Conservation (phyloP, 2,329 filamentous ascomycete genomes). For the Penicillium sp. region DNA sequence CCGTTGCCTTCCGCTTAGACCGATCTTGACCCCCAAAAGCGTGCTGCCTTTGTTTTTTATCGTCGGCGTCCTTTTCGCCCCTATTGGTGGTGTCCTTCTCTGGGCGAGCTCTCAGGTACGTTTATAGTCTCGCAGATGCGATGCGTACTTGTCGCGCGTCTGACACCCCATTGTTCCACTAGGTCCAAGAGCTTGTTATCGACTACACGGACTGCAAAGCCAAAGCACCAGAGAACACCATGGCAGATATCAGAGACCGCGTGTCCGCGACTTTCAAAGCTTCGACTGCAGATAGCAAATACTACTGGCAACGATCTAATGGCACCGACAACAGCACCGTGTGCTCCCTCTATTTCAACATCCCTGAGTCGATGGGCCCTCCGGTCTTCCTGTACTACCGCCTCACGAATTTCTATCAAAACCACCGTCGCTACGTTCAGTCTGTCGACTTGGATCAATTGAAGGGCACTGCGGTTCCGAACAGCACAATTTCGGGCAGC, state of each 20-base stretch:
- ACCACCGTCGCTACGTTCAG: conserved; percentile 93
- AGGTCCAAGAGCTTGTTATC: conserved; percentile 90
- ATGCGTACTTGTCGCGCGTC: neutral
- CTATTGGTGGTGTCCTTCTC: conserved; percentile 84
- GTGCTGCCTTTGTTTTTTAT: conserved; percentile 89
- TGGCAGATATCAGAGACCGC: conserved; percentile 46
- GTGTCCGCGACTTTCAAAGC: conserved; percentile 74
- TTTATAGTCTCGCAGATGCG: neutral
- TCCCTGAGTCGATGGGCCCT: conserved; percentile 78
- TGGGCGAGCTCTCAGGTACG: conserved; percentile 82
- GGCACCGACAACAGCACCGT: conserved; percentile 49
- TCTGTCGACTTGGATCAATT: conserved; percentile 85
- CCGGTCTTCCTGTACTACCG: conserved; percentile 94
- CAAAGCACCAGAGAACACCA: conserved; percentile 58
- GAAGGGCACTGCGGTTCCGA: conserved; percentile 70
- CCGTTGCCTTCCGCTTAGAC: conserved; percentile 59
- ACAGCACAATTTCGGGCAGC: conserved; percentile 66
- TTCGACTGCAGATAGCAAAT: conserved; percentile 47
- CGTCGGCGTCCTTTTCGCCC: conserved; percentile 89
- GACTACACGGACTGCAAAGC: conserved; percentile 82
- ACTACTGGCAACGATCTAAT: conserved; percentile 41
- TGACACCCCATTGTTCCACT: conserved; percentile 7
- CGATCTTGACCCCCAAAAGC: conserved; percentile 93
- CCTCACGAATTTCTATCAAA: conserved; percentile 98
- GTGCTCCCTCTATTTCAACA: conserved; percentile 78